Evolutionary conservation across 2,329 filamentous ascomycete genomes (phyloP), one percentile per base, ranked within the genome.

Genomic region (Coniochaeta sp.): DNA sequence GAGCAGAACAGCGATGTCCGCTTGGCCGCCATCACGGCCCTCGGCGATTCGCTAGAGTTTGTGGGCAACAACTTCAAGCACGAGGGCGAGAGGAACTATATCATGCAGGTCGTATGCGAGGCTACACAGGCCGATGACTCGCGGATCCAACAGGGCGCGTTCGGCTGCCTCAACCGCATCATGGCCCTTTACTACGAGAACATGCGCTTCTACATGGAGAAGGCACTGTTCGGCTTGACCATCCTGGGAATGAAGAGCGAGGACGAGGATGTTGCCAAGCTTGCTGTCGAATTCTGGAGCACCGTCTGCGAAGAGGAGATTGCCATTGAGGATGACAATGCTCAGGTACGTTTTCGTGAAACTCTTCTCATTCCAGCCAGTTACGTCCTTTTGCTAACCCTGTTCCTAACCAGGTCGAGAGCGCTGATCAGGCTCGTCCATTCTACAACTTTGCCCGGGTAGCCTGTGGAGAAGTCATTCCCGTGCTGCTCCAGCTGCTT

Each of bases 141-240:
- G 61, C 86, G 92, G 72, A 96, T 99, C 74, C 93, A 98, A 77
- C 91, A 96, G 73, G 93, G 92, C 63, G 91, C 95, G 50, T 99
- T 97, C 73, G 95, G 95, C 69, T 98, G 95, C 75, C 80, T 99
- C 67, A 99, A 99, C 84, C 88, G 95, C 70, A 98, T 99, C 75
- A 99, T 99, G 95, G 90, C 85, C 62, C 85, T 97, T 64, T 99
- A 99, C 82, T 99, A 99, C 75, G 95, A 99, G 71, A 96, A 97
- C 80, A 99, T 99, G 95, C 89, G 93, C 70, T 99, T 97, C 78
- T 99, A 99, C 81, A 99, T 99, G 95, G 95, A 99, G 82, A 98
- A 98, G 85, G 95, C 95, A 38, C 84, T 99, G 50, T 99, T 99
- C 69, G 95, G 95, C 61, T 83, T 99, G 44, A 99, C 95, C 42